Evolutionary conservation across 805 yeast genomes (phyloP), one percentile per base, ranked within the genome.

Genomic region (Metschnikowia aberdeeniae): DNA sequence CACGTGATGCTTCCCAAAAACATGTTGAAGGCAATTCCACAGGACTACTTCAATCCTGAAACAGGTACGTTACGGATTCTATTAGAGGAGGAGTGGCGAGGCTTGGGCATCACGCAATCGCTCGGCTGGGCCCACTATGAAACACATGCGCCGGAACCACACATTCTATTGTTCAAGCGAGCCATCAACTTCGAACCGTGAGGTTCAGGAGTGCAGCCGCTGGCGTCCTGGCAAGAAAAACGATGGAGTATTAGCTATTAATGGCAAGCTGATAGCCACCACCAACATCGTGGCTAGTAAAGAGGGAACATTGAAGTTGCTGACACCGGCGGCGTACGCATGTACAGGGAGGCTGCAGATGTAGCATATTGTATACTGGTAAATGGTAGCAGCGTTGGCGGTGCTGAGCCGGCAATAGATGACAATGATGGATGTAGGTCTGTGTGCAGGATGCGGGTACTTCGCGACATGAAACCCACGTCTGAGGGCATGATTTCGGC

Each of bases 61-160:
- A 88, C 96, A 2, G 98, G 98, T 5, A 93, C 99, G 0, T 74
- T 93, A 56, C 81, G 96, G 54, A 88, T 93, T 36, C 70, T 93
- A 33, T 67, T 86, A 40, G 99, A 93, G 64, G 98, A 93, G 55
- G 99, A 93, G 67, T 93, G 99, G 99, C 77, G 99, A 64, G 98
- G 97, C 1, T 71, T 93, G 40, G 99, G 99, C 2, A 89, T 93
- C 58, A 93, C 98, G 6, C 99, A 93, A 66, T 86, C 96, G 31
- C 72, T 93, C 49, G 99, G 99, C 1, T 93, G 99, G 99, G 93
- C 78, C 44, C 99, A 93, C 66, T 93, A 92, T 61, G 99, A 93
- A 60, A 90, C 96, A 34, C 99, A 93, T 64, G 76, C 98, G 1
- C 99, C 99, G 36, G 99, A 93, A 66, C 99, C 99, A 22, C 99